Base-by-base conservation (phyloP, 2,329 filamentous ascomycete species). In the Exophiala calicioides region DNA sequence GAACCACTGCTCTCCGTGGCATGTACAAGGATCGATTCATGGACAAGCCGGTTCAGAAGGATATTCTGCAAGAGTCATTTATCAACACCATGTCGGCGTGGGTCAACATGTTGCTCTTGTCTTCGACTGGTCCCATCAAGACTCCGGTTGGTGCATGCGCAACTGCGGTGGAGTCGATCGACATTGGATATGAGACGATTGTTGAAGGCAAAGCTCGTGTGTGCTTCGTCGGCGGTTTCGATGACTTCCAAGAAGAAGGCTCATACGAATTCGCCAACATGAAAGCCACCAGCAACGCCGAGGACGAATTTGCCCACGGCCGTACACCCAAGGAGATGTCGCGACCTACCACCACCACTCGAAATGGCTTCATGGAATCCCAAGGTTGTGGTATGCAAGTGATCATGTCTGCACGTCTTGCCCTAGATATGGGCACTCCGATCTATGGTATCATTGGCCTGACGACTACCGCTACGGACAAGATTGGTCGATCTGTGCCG, bases 201-300 rank as follows among this genome's bases (percentile, higher is more conserved):
- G 84, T 96, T 62, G 91, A 97, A 70, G 93, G 93, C 72, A 98
- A 98, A 79, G 93, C 94, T 50, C 88, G 90, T 41, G 82, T 98
- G 63, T 97, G 91, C 79, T 86, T 98, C 58, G 94, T 98, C 50
- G 93, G 93, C 80, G 93, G 93, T 59, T 97, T 98, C 64, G 93
- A 98, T 74, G 94, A 98, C 73, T 96, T 98, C 76, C 90, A 94
- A 64, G 93, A 98, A 73, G 93, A 98, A 73, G 94, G 93, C 41
- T 98, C 93, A 1, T 98, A 96, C 65, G 93, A 98, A 71, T 98
- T 98, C 68, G 93, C 93, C 77, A 98, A 98, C 78, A 98, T 98
- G 93, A 95, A 95, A 74, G 93, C 93, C 50, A 98, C 93, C 45
- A 96, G 90, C 80, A 98, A 97, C 65, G 90, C 91, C 19, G 86